Evolutionary conservation across 306 rosid species (phyloP), one percentile per base, ranked within the genome.

Genomic region (Quercus variabilis): DNA sequence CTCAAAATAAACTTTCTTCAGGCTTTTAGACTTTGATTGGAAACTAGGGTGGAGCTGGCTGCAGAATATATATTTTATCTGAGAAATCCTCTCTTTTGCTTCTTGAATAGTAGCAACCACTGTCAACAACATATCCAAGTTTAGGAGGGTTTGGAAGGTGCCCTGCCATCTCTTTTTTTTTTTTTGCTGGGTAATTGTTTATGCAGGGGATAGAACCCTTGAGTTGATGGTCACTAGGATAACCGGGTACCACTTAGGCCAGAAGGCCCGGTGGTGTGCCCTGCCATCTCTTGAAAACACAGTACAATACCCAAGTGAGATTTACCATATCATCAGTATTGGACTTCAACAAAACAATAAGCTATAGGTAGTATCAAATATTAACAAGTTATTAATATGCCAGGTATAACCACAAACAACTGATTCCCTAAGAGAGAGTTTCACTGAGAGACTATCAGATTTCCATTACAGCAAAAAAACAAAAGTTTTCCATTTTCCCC

Each of bases 71-170:
- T 90, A 80, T 78, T 92, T 97, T 33, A 95, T 86, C 79, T 95
- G 96, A 1, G 91, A 84, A 69, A 92, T 88, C 52, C 91, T 81
- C 70, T 92, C 94, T 55, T 84, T 95, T 60, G 94, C 86, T 73
- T 95, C 99, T 79, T 92, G 96, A 76, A 95, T 95, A 2, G 98
- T 88, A 0, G 96, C 99, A 55, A 95, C 98, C 72, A 77, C 38
- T 30, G 14, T 83, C 90, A 15, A 73, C 4, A 31, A 85, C 60
- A 38, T 55, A 70, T 41, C 82, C 77, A 46, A 55, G 55, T 60
- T 80, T 80, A 4, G 77, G 81, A 73, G 90, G 82, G 17, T 59
- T 65, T 25, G 64, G 84, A 70, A 82, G 70, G 59, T 74, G 79
- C 60, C 35, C 69, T 69, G 82, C 84, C 92, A 88, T 86, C 78